Percentiles rank a stretch among this genome's conserved stretches.
These are phyloP conservation scores for Paraleonurus japonicus DNA, from an alignment of 257 asterid species.

Conservation along the genomic window DNA sequence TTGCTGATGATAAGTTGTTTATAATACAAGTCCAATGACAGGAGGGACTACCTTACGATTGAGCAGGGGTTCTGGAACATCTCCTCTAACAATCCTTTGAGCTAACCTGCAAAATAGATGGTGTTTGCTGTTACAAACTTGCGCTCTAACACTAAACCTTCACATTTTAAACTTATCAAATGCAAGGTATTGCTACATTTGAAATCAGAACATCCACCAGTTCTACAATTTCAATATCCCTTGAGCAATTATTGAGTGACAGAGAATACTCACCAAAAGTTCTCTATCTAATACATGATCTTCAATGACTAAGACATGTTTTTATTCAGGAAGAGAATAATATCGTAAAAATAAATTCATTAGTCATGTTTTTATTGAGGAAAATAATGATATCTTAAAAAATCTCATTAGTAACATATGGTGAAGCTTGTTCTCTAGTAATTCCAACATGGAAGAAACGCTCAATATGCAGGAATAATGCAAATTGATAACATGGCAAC, in stretches of 20 bases:
- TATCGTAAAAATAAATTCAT: neutral
- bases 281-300: neutral
- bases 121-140: neutral
- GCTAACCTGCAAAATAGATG: constrained; percentile 63
- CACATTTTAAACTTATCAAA: neutral
- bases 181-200: neutral
- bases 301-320: neutral
- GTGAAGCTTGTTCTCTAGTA: constrained; percentile 1
- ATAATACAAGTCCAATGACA: neutral
- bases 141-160: constrained; percentile 2
- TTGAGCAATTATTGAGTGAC: neutral
- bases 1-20: constrained; percentile 1
- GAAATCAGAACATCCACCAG: neutral
- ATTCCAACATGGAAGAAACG: neutral
- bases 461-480: neutral
- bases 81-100: constrained; percentile 91
- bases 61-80: constrained; percentile 90
- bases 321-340: neutral
- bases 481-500: constrained; percentile 4
- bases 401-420: neutral
- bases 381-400: neutral
- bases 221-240: neutral
- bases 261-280: neutral
- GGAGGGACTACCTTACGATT: constrained; percentile 68
- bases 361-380: neutral